These are phyloP conservation scores for Clohesyomyces aquaticus DNA, from an alignment of 495 filamentous ascomycete species.

Conservation along the genomic window DNA sequence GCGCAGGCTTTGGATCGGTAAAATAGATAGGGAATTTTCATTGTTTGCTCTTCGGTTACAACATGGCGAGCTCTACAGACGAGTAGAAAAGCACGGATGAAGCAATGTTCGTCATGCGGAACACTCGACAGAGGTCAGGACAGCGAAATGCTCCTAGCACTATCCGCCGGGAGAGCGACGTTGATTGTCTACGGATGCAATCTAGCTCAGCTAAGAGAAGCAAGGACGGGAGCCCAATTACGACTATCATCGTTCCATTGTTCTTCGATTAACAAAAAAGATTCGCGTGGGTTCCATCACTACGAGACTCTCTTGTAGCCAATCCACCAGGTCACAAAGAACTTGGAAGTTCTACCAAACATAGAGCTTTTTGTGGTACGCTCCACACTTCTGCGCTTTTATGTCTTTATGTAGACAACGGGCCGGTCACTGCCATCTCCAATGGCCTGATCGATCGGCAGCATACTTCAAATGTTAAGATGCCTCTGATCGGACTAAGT, in stretches of 20 bases:
- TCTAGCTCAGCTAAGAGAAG: neutral
- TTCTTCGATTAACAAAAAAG: neutral
- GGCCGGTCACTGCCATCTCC: neutral
- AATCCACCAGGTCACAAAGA: neutral
- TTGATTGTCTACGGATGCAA: neutral
- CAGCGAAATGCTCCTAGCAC: neutral
- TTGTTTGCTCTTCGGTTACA: constrained; percentile 2
- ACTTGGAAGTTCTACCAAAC: neutral
- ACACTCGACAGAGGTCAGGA: neutral
- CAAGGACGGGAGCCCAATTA: neutral
- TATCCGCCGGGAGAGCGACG: neutral
- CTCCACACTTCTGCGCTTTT: neutral
- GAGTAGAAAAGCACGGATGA: neutral
- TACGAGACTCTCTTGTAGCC: neutral
- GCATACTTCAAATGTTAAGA: neutral
- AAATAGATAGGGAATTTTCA: constrained; percentile 2
- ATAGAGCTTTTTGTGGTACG: constrained; percentile 1
- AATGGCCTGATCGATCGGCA: neutral
- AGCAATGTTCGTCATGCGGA: neutral
- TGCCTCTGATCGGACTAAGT: neutral
- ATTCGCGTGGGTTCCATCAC: neutral
- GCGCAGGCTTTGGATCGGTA: constrained; percentile 12
- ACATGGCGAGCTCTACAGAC: neutral
- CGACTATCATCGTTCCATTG: neutral
- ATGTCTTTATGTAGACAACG: neutral